Percentiles rank a stretch among this genome's conserved stretches.
phyloP scores from a whole-genome alignment of 169 alveolate species.

The Theileria annulata region DNA sequence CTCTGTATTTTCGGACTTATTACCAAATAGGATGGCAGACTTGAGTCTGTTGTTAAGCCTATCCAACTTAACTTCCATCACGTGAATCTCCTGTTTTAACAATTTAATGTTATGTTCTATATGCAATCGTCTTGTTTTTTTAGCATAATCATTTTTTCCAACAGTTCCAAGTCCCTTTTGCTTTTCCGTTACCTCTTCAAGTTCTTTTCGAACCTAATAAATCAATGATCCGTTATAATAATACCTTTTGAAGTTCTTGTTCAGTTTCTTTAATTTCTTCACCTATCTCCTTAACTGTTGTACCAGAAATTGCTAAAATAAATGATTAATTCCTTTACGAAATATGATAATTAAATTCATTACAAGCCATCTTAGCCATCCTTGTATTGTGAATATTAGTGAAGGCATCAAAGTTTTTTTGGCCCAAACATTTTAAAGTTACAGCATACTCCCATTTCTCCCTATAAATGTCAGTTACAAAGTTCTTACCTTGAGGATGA shows the following conservation, averaged over 20 bases:
- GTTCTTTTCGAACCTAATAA: not conserved
- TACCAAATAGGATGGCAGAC: conserved; percentile 49
- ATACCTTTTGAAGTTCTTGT: conserved; percentile 48
- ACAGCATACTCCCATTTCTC: conserved; percentile 68
- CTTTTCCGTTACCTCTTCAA: conserved; percentile 5
- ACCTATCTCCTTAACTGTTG: conserved; percentile 43
- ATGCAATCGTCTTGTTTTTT: conserved; percentile 44
- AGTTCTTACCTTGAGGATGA: conserved; percentile 41
- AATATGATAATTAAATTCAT: not conserved
- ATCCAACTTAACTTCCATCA: conserved; percentile 40
- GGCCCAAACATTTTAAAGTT: conserved; percentile 60
- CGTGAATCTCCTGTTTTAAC: conserved; percentile 51
- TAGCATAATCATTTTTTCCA: conserved; percentile 16
- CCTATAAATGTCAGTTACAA: conserved; percentile 3
- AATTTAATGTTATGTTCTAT: conserved; percentile 58
- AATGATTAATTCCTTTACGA: not conserved
- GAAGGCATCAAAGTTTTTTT: conserved; percentile 47
- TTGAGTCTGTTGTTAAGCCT: conserved; percentile 50
- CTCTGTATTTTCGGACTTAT: conserved; percentile 16
- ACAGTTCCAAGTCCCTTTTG: not conserved
- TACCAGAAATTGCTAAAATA: conserved; percentile 48
- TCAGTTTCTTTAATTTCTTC: conserved; percentile 54
- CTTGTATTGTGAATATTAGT: conserved; percentile 52
- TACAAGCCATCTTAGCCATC: conserved; percentile 54
- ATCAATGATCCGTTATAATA: not conserved